Base-by-base conservation (phyloP, 768 basidiomycete species). In the Hysterangium stoloniferum region DNA sequence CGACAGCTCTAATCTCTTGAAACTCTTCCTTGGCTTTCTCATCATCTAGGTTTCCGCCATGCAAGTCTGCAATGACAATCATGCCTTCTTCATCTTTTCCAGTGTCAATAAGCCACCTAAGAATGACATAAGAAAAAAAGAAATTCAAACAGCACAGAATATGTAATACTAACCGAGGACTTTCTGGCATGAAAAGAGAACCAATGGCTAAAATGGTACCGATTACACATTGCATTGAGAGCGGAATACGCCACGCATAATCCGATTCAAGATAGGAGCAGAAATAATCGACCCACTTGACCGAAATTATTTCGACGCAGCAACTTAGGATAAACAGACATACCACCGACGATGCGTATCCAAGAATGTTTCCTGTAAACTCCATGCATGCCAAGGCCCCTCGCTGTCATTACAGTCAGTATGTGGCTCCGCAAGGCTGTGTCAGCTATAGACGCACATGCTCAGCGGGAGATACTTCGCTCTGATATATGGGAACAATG, bases 401-500 rank as follows among this genome's bases (percentile, higher is more conserved):
- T 57, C 94, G 80, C 84, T 94, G 27, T 51, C 33, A 41, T 42
- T 12, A 22, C 27, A 28, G 13, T 4, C 49, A 46, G 36, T 46
- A 43, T 52, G 48, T 22, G 45, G 48, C 19, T 37, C 12, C 27
- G n/a, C 9, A 48, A 34, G 45, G 2, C 37, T 36, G 25, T 17
- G 24, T 11, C 34, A 33, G 36, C 17, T 48, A 28, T 12, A 28
- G 41, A 61, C 80, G 20, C 57, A 87, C 90, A 68, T 94, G 89
- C 58, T 86, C 76, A 2, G 94, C 88, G 27, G 94, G 93, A 4
- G 90, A 93, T 41, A 96, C 91, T 71, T 97, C 94, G 58, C 88
- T 91, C 71, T 96, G 89, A 65, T 92, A 94, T 52, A 93, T 91
- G 12, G 90, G 91, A 25, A 93, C 90, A 54, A 93, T 92, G n/a